These are phyloP conservation scores for Spathaspora sp. DNA, from an alignment of 805 yeast genomes.

Conservation along the genomic window DNA sequence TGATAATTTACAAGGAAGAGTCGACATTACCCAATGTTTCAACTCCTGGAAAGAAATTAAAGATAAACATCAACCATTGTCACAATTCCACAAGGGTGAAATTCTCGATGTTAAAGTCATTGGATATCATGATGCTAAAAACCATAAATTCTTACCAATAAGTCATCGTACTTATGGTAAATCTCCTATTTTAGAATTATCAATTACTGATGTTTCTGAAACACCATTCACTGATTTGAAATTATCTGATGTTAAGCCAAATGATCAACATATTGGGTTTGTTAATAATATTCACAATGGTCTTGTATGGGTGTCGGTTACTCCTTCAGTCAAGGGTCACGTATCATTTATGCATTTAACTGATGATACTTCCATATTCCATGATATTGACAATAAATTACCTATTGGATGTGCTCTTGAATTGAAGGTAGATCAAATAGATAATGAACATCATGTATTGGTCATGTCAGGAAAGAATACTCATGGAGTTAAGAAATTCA, in stretches of 20 bases:
- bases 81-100: constrained; percentile 56
- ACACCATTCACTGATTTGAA: constrained; percentile 25
- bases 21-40: constrained; percentile 72
- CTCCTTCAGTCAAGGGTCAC: constrained; percentile 67
- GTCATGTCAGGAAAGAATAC: constrained; percentile 47
- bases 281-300: constrained; percentile 64
- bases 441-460: constrained; percentile 49
- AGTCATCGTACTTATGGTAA: constrained; percentile 52
- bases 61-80: constrained; percentile 56
- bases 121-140: constrained; percentile 73
- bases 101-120: constrained; percentile 60
- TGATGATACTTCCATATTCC: constrained; percentile 46
- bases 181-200: constrained; percentile 60
- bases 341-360: constrained; percentile 63
- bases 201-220: constrained; percentile 44
- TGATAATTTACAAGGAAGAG: constrained; percentile 73
- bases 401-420: constrained; percentile 73
- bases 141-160: constrained; percentile 63
- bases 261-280: constrained; percentile 52
- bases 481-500: constrained; percentile 31
- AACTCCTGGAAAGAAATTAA: constrained; percentile 50
- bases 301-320: constrained; percentile 61
- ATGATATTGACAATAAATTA: constrained; percentile 49
- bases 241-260: constrained; percentile 44
- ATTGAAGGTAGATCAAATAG: constrained; percentile 52